Conservation (phyloP, 352 stramenopile genomes). For the Pythium phragmitis region DNA sequence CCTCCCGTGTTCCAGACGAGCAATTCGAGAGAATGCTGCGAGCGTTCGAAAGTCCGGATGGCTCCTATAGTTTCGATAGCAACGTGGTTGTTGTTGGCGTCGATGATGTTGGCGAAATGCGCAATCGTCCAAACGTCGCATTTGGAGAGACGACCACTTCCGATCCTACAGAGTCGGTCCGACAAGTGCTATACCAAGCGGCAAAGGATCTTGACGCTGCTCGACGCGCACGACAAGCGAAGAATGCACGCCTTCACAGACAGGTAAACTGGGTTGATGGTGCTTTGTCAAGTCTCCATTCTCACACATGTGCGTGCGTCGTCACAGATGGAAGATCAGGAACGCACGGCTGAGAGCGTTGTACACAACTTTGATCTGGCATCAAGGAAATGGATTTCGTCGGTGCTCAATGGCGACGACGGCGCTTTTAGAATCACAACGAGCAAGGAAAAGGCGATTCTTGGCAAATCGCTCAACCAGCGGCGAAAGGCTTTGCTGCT, state of each 20-base stretch:
- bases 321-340: conserved; percentile 28
- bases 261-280: not conserved
- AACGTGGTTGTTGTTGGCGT: conserved; percentile 22
- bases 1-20: conserved; percentile 37
- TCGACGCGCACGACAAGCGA: not conserved
- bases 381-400: conserved; percentile 58
- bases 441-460: conserved; percentile 15
- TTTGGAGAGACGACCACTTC: not conserved
- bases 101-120: not conserved
- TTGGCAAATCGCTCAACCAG: conserved; percentile 42
- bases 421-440: conserved; percentile 15
- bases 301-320: not conserved
- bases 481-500: conserved; percentile 40
- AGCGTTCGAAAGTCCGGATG: conserved; percentile 41
- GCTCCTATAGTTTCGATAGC: conserved; percentile 7
- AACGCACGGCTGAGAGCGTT: conserved; percentile 31
- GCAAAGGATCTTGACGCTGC: not conserved
- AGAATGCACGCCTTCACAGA: not conserved
- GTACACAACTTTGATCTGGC: conserved; percentile 56
- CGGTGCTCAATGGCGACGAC: conserved; percentile 26
- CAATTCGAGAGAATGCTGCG: conserved; percentile 49
- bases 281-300: not conserved
- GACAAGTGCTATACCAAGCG: not conserved
- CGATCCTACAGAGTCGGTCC: not conserved
- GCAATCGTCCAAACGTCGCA: not conserved